phyloP scores from a whole-genome alignment of 2,329 filamentous ascomycete species.

The Diaporthe ampelina region DNA sequence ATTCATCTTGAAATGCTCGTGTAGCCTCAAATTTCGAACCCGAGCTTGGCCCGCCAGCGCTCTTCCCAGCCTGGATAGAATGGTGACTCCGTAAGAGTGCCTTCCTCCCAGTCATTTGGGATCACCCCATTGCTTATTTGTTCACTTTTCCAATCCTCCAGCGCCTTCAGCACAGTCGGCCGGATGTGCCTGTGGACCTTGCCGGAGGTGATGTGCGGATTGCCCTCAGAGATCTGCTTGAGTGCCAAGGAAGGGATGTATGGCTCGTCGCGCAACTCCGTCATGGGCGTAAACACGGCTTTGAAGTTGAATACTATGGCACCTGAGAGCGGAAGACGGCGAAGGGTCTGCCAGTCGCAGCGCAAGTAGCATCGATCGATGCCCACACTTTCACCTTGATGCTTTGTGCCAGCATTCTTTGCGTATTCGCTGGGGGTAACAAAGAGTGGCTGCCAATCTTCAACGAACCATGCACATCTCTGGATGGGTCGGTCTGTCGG shows the following conservation, averaged over 20 bases:
- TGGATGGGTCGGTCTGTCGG: background rate
- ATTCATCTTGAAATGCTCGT: background rate
- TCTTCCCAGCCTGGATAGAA: background rate
- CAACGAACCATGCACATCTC: conserved; percentile 1
- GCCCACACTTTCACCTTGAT: background rate
- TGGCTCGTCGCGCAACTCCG: background rate
- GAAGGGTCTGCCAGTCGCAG: background rate
- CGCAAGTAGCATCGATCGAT: background rate
- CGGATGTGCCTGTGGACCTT: background rate
- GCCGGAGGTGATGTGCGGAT: background rate
- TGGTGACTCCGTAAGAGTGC: background rate
- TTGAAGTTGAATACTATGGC: background rate
- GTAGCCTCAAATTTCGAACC: background rate
- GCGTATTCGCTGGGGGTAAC: background rate
- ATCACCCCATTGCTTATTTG: background rate
- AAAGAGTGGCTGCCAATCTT: background rate
- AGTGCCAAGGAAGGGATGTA: background rate
- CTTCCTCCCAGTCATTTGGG: background rate
- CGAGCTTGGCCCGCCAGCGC: background rate
- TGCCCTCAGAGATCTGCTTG: background rate
- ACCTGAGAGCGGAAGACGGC: background rate
- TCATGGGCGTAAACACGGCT: background rate
- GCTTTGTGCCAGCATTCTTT: background rate
- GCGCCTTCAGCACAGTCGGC: background rate
- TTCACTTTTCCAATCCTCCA: background rate